Evolutionary conservation across 1,139 yeast species (phyloP), one percentile per base, ranked within the genome.

Genomic region (Pneumocystis canis): DNA sequence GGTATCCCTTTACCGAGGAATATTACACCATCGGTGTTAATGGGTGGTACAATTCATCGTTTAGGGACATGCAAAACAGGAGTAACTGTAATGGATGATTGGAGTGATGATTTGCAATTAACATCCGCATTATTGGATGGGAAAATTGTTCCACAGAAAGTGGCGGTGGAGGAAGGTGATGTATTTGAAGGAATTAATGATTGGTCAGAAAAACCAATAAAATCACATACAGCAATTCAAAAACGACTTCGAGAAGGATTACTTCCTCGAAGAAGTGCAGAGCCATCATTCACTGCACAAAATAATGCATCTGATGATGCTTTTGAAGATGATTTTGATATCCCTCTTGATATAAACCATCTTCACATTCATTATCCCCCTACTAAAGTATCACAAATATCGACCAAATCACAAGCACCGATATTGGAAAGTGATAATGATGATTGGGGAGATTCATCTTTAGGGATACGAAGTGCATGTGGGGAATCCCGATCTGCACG

Each of bases 361-460:
- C 16, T 47, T 47, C 54, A 25, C 2, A 47, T 47, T 47, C 54
- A 47, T 47, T 7, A 47, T 47, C 31, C 54, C 9, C n/a, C n/a
- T 9, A n/a, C 14, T 11, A 47, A 47, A 25, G 25, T 37, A 2
- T 6, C 54, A 47, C 54, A 47, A 7, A 7, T 28, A 1, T 11
- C 30, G n/a, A 11, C n/a, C 30, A 47, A 25, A 20, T 25, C 54
- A 20, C 54, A 47, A 25, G 9, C 31, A 25, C 5, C 39, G 30
- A 58, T 54, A 11, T 54, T 62, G 25, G 65, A 60, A 28, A 58
- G 61, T 28, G 66, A 63, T 25, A 63, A 37, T 9, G 62, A 61
- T 16, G 64, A 62, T 11, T 61, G 66, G 63, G 61, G 61, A 1
- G 66, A 63, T 30, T 64, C 61, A 6, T 59, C 60, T 16, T 47